A percentile compares a stretch with the other conserved stretches of the same genome.
Evolutionary conservation across 768 basidiomycete species (phyloP).

Genomic region (Tephrocybe sp.): DNA sequence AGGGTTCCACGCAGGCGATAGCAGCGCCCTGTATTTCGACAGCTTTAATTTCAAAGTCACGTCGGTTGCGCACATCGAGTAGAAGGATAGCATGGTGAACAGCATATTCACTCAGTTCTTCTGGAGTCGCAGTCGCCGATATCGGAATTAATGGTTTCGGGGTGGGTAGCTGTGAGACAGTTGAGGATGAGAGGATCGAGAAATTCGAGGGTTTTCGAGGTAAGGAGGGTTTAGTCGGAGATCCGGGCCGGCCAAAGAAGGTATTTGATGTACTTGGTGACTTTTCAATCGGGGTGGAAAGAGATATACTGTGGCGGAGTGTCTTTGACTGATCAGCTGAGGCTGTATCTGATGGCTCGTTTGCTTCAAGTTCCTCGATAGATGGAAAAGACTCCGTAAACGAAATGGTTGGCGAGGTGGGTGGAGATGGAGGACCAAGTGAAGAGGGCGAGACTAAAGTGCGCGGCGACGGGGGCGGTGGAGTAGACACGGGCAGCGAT

Average conservation of each 20-base stretch:
- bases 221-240: slow-evolving; percentile 43
- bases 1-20: slow-evolving; percentile 84
- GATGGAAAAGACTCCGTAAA: slow-evolving; percentile 73
- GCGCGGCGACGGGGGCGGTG: slow-evolving; percentile 50
- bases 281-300: slow-evolving; percentile 45
- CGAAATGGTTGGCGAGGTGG: slow-evolving; percentile 63
- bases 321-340: slow-evolving; percentile 20
- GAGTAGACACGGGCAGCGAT: slow-evolving; percentile 31
- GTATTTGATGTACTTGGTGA: slow-evolving; percentile 74
- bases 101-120: slow-evolving; percentile 59
- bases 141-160: slow-evolving; percentile 52
- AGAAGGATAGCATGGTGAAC: slow-evolving; percentile 63
- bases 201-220: slow-evolving; percentile 43
- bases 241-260: slow-evolving; percentile 63
- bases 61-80: slow-evolving; percentile 80
- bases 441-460: slow-evolving; percentile 68
- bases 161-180: slow-evolving; percentile 31
- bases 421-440: slow-evolving; percentile 76
- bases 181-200: slow-evolving; percentile 23
- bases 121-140: slow-evolving; percentile 59
- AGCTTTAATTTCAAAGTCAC: slow-evolving; percentile 73
- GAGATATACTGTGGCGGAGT: not conserved
- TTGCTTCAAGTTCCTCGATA: slow-evolving; percentile 70
- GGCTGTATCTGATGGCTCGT: too few relatives aligned
- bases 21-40: slow-evolving; percentile 55